These are phyloP conservation scores for Microbotryum saponariae DNA, from an alignment of 1,284 basidiomycete species.

Conservation along the genomic window DNA sequence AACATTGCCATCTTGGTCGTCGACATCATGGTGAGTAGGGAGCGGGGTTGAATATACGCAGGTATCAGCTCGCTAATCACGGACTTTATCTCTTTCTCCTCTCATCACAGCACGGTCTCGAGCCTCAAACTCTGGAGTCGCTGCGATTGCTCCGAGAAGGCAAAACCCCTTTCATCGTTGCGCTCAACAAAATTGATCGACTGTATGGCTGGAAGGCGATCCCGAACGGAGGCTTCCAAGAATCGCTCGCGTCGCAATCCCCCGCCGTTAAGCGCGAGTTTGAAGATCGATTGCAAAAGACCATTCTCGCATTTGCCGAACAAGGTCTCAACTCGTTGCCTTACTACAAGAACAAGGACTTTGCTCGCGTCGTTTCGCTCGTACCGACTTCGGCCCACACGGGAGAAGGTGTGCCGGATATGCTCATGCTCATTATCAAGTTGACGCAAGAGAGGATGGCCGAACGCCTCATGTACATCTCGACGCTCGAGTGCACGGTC, in stretches of 20 bases:
- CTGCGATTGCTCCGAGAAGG: constrained; percentile 83
- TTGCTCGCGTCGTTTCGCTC: constrained; percentile 86
- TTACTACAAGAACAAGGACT: constrained; percentile 97
- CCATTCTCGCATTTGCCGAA: constrained; percentile 88
- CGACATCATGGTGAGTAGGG: constrained; percentile 78
- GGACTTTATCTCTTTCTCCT: not conserved
- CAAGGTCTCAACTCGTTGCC: constrained; percentile 92
- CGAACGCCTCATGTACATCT: constrained; percentile 94
- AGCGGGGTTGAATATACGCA: not conserved
- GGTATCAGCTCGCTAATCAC: not conserved
- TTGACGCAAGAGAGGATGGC: constrained; percentile 98
- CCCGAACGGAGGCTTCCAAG: constrained; percentile 84
- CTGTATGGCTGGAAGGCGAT: constrained; percentile 91
- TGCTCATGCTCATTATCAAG: constrained; percentile 97
- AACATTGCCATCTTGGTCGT: constrained; percentile 99
- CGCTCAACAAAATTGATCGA: constrained; percentile 99
- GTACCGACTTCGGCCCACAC: constrained; percentile 97
- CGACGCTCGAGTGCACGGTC: constrained; percentile 97
- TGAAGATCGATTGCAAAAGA: constrained; percentile 76
- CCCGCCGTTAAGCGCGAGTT: constrained; percentile 82
- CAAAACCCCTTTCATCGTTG: constrained; percentile 98
- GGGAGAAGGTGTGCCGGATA: constrained; percentile 98
- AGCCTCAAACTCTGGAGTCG: constrained; percentile 95
- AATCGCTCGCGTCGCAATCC: constrained; percentile 80
- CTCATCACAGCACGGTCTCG: constrained; percentile 71